Evolutionary conservation across 2,329 filamentous ascomycete species (phyloP).

Genomic region (Coleophoma eucalyptorum): DNA sequence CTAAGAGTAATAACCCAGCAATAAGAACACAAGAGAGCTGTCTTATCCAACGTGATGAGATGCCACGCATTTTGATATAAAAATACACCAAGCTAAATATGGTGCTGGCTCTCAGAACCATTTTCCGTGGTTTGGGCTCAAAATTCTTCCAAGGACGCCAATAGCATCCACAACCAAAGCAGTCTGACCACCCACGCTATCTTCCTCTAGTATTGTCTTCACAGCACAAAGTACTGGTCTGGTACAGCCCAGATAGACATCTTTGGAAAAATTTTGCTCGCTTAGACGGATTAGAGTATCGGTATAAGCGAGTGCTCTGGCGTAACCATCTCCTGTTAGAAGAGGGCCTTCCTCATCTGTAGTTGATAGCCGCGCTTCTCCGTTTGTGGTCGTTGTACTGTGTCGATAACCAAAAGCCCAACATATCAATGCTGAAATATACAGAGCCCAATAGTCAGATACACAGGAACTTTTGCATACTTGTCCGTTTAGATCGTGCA

Average conservation of each 20-base stretch:
- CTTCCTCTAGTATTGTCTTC: slow-evolving; percentile 40
- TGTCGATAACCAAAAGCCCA: slow-evolving; percentile 49
- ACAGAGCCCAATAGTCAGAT: slow-evolving; percentile 51
- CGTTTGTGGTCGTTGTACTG: background rate
- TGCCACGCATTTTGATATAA: too few relatives aligned
- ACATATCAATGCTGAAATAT: slow-evolving; percentile 54
- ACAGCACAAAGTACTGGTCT: slow-evolving; percentile 44
- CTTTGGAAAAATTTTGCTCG: slow-evolving; percentile 32
- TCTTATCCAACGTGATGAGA: too few relatives aligned
- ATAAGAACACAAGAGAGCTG: too few relatives aligned
- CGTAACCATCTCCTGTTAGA: slow-evolving; percentile 5
- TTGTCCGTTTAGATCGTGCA: slow-evolving; percentile 8
- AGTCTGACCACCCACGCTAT: slow-evolving; percentile 44
- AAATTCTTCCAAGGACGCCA: slow-evolving; percentile 46
- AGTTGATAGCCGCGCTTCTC: slow-evolving; percentile 11
- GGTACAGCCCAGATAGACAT: slow-evolving; percentile 38
- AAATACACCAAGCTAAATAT: too few relatives aligned
- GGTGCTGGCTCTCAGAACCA: slow-evolving; percentile 31
- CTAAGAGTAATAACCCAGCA: too few relatives aligned
- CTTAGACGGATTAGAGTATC: slow-evolving; percentile 35
- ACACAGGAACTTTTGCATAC: slow-evolving; percentile 21
- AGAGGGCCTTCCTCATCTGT: slow-evolving; percentile 6
- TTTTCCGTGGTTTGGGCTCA: slow-evolving; percentile 37
- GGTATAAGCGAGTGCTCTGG: slow-evolving; percentile 27
- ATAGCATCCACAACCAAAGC: slow-evolving; percentile 50